Evolutionary conservation across 805 yeast genomes (phyloP), one percentile per base, ranked within the genome.

Genomic region (Myxozyma mucilagina): DNA sequence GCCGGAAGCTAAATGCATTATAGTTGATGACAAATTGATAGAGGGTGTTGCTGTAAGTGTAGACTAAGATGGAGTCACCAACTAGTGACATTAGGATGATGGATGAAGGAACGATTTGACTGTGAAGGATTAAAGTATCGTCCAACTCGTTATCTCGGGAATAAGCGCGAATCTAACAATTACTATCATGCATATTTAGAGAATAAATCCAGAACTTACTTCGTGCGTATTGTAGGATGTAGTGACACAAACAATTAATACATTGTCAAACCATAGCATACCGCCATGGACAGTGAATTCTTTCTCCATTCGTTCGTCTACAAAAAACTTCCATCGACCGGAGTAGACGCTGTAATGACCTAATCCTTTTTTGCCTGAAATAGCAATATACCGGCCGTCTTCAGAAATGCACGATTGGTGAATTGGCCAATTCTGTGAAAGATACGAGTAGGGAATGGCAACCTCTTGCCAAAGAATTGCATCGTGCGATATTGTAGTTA

Each of bases 291-390:
- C 78, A 29, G 72, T 72, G 64, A 71, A 72, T 57, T 70, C 74
- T 31, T 47, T 68, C 68, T 69, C 78, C 72, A 66, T 69, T 48
- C 69, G 64, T 38, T 73, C 76, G 32, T 71, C 75, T 10, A 71
- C 76, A 48, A 82, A 72, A 55, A 74, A 69, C 64, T 79, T 81
- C 85, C 85, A 82, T 39, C 74, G 73, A n/a, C 79, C 76, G 0
- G 77, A 71, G 39, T 71, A 61, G 11, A 75, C 56, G 52, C 77
- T 73, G 65, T 78, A 80, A 48, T 80, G 74, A 31, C 79, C 70
- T 14, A 82, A 75, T 24, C 84, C 84, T 31, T 71, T 68, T 24
- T 75, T 72, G 0, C 86, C 86, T 5, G 84, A 79, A 16, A 82
- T 72, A 24, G 85, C 84, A 16, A 81, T 73, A 61, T 74, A 75